Conservation (phyloP, 2,329 filamentous ascomycete species). For the Rachicladosporium sp. region DNA sequence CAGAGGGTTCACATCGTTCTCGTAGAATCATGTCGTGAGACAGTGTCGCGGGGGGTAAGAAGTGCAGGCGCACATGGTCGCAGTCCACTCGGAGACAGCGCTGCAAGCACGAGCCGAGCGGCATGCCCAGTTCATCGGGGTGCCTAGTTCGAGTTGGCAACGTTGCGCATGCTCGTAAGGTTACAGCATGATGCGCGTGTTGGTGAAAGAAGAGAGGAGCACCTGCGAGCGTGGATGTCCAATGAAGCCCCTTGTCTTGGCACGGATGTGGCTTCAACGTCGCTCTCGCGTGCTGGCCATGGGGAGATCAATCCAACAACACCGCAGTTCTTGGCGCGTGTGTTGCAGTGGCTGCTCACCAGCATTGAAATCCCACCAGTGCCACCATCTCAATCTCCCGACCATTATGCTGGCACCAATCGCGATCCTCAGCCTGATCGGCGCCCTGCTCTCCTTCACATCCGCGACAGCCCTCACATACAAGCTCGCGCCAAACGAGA, state of each 20-base stretch:
- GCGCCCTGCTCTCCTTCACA: conserved; percentile 59
- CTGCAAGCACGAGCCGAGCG: no score
- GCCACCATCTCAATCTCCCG: not conserved
- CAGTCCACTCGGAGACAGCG: no score
- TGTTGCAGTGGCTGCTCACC: not conserved
- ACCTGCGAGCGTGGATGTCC: no score
- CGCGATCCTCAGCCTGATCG: conserved; percentile 27
- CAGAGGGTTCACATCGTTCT: no score
- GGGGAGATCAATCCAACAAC: conserved; percentile 1
- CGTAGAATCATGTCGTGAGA: no score
- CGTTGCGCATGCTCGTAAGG: no score
- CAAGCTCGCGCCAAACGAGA: conserved; percentile 79
- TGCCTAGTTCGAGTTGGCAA: no score
- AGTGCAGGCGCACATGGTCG: no score
- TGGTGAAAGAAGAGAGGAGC: no score
- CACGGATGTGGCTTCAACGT: conserved; percentile 3
- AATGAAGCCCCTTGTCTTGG: conserved; percentile 2
- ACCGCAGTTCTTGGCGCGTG: conserved; percentile 1
- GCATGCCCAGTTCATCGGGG: no score
- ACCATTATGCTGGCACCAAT: conserved; percentile 15
- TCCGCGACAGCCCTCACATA: conserved; percentile 90
- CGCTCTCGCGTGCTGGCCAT: not conserved
- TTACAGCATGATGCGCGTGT: no score
- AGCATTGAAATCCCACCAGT: conserved; percentile 1
- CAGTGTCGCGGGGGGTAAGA: no score